phyloP scores from a whole-genome alignment of 2,329 filamentous ascomycete species.

The Leptosphaerulina australis region DNA sequence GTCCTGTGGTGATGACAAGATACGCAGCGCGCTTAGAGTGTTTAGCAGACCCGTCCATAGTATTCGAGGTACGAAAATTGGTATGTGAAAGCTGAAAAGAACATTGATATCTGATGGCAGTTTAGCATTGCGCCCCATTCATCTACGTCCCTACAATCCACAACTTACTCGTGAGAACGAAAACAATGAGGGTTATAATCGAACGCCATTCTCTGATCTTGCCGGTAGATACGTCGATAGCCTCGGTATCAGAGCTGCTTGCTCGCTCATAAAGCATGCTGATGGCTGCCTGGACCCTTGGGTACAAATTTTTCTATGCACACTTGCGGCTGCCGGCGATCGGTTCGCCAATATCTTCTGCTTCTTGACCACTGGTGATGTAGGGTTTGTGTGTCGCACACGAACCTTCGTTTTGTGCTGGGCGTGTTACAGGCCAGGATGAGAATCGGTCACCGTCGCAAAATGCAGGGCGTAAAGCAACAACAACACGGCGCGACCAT shows the following conservation, averaged over 20 bases:
- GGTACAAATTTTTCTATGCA: neutral
- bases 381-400: neutral
- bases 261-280: slow-evolving; percentile 1
- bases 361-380: neutral
- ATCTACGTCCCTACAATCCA: neutral
- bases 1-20: slow-evolving; percentile 57
- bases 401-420: neutral
- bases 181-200: slow-evolving; percentile 72
- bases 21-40: slow-evolving; percentile 54
- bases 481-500: neutral
- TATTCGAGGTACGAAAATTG: slow-evolving; percentile 63
- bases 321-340: neutral
- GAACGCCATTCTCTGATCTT: slow-evolving; percentile 70
- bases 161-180: slow-evolving; percentile 71
- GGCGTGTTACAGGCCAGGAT: neutral
- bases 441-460: neutral
- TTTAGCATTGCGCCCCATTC: neutral
- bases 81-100: slow-evolving; percentile 71
- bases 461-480: neutral
- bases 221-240: slow-evolving; percentile 46
- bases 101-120: slow-evolving; percentile 65
- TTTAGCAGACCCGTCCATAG: slow-evolving; percentile 56
- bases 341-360: neutral
- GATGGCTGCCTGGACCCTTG: neutral
- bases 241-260: neutral